Conservation (phyloP, 2,329 filamentous ascomycete species). For the Sarocladiaceae sp. region DNA sequence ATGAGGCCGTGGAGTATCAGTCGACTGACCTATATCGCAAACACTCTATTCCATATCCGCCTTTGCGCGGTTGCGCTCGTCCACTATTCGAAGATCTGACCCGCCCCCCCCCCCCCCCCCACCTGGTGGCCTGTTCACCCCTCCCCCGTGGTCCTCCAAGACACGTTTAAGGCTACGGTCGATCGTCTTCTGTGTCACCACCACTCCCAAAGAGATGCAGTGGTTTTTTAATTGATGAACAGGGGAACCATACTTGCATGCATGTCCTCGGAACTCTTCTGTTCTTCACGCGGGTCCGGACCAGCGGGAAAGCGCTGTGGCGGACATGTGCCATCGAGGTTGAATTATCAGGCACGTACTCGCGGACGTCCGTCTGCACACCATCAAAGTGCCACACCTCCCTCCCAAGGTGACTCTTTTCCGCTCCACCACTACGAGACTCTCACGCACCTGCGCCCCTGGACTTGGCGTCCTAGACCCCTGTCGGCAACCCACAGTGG, state of each 20-base stretch:
- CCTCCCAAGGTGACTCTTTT: background rate
- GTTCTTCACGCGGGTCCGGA: background rate
- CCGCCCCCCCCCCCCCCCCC: background rate
- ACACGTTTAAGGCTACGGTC: too few species aligned
- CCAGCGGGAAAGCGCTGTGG: background rate
- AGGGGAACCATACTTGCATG: background rate
- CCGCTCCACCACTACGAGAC: conserved; percentile 10
- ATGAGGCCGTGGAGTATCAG: too few species aligned
- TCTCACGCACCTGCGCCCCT: conserved; percentile 6
- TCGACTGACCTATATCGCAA: background rate
- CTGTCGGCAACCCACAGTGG: background rate
- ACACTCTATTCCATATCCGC: background rate
- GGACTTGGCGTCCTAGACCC: conserved; percentile 1
- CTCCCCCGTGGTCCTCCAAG: background rate
- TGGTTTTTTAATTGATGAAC: background rate
- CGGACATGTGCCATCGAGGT: too few species aligned
- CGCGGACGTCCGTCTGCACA: too few species aligned
- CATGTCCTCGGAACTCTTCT: background rate
- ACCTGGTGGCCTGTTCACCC: background rate
- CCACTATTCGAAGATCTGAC: background rate
- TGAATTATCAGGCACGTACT: too few species aligned
- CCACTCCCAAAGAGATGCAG: background rate
- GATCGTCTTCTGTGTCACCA: background rate
- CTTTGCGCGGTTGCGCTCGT: background rate
- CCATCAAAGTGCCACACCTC: background rate